Conservation (phyloP, 768 basidiomycete genomes). For the Scleroderma bovista region DNA sequence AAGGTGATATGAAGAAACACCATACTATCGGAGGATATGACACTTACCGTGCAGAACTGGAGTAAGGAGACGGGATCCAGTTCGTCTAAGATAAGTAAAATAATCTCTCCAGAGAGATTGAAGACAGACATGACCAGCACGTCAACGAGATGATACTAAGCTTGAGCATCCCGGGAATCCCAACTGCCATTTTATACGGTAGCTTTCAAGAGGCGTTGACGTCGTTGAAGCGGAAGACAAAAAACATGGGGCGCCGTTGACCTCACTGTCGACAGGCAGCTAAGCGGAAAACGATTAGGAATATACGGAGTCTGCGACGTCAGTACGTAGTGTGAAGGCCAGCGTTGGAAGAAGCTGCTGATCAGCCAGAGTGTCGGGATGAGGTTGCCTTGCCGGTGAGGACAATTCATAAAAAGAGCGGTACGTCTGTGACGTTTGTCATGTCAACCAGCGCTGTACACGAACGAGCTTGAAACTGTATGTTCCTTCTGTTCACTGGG, state of each 20-base stretch:
- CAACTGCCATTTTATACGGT: constrained; percentile 24
- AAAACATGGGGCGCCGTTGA: constrained; percentile 29
- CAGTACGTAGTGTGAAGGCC: constrained; percentile 21
- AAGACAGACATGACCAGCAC: constrained; percentile 34
- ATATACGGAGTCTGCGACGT: constrained; percentile 21
- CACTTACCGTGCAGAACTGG: constrained; percentile 25
- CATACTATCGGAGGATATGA: not conserved
- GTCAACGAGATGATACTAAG: constrained; percentile 15
- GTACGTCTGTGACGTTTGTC: constrained; percentile 26
- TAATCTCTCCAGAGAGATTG: constrained; percentile 24
- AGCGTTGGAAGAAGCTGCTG: constrained; percentile 10
- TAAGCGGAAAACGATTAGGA: constrained; percentile 26
- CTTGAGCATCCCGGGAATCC: constrained; percentile 8
- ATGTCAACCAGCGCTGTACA: constrained; percentile 31
- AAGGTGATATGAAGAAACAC: not conserved
- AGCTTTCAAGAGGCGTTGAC: constrained; percentile 15
- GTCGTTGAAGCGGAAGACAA: constrained; percentile 26
- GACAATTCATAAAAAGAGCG: constrained; percentile 25
- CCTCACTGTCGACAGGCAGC: constrained; percentile 25
- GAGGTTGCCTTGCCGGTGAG: constrained; percentile 17
- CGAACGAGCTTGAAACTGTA: constrained; percentile 2
- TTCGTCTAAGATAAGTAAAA: constrained; percentile 28
- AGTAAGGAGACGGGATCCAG: constrained; percentile 30
- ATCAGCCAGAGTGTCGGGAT: constrained; percentile 14
- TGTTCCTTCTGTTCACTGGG: constrained; percentile 19